phyloP scores from a whole-genome alignment of 2,329 filamentous ascomycete genomes.

The Nakataea oryzae region DNA sequence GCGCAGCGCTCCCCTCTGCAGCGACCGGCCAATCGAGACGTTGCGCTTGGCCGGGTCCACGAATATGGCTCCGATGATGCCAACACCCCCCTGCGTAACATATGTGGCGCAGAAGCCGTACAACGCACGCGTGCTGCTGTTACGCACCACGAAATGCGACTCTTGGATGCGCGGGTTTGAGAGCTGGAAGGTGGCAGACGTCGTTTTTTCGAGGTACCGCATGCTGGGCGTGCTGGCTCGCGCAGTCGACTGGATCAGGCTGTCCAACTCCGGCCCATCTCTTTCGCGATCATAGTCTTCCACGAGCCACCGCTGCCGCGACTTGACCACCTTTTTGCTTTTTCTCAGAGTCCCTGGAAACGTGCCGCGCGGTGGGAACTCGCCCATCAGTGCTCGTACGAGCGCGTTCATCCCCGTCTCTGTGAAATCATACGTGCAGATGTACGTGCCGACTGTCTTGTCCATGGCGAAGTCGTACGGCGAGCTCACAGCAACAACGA shows the following conservation, averaged over 20 bases:
- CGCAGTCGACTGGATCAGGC: constrained; percentile 61
- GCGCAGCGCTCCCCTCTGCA: constrained; percentile 77
- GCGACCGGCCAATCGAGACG: constrained; percentile 79
- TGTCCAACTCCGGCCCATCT: constrained; percentile 63
- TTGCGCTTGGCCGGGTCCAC: constrained; percentile 81
- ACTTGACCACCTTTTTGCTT: constrained; percentile 77
- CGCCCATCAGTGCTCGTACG: constrained; percentile 75
- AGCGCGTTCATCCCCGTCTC: constrained; percentile 81
- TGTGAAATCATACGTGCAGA: constrained; percentile 95
- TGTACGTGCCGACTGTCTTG: constrained; percentile 77
- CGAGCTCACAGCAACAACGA: constrained; percentile 88
- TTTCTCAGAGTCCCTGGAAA: constrained; percentile 70
- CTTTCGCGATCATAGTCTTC: constrained; percentile 76
- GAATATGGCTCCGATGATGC: constrained; percentile 76
- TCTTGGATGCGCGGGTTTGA: constrained; percentile 63
- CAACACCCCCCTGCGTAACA: constrained; percentile 60
- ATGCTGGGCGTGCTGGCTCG: constrained; percentile 57
- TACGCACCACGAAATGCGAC: constrained; percentile 83
- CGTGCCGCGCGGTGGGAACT: constrained; percentile 48
- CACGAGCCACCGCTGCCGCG: constrained; percentile 91
- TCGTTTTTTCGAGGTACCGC: constrained; percentile 45
- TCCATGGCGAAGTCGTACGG: constrained; percentile 97
- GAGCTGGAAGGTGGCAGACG: constrained; percentile 66
- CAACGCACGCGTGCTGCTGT: constrained; percentile 81
- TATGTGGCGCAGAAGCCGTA: constrained; percentile 93